Percentiles rank a stretch among this genome's conserved stretches.
These are phyloP conservation scores for Dichotomocladium elegans DNA, from an alignment of 371 early-diverging fungal species.

Conservation along the genomic window DNA sequence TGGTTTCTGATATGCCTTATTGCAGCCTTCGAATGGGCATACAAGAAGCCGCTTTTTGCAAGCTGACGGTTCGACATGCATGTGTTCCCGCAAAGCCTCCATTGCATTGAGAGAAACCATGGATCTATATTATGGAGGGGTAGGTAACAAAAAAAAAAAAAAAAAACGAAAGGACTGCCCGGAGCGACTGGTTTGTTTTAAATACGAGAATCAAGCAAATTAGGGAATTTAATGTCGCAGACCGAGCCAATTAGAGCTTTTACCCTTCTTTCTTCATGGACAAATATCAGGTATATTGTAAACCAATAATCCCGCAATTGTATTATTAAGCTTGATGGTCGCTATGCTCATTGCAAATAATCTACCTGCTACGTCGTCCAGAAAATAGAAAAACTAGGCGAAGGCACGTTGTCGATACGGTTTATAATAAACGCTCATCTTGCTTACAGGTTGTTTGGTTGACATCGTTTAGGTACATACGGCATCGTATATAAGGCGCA, in stretches of 20 bases:
- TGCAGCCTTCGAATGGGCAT: slow-evolving; percentile 29
- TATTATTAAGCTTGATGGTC: neutral
- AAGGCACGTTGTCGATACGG: slow-evolving; percentile 50
- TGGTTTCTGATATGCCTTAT: slow-evolving; percentile 51
- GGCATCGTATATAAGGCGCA: slow-evolving; percentile 98
- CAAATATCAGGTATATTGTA: slow-evolving; percentile 75
- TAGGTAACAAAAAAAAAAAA: slow-evolving; percentile 1
- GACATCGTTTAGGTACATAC: slow-evolving; percentile 74
- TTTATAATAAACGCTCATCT: too few species aligned
- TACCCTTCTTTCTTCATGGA: slow-evolving; percentile 48
- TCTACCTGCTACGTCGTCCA: slow-evolving; percentile 13
- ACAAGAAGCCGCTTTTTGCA: neutral
- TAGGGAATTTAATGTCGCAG: too few species aligned
- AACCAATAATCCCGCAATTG: too few species aligned
- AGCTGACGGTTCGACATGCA: too few species aligned
- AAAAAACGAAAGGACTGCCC: neutral
- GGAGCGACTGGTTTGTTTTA: too few species aligned
- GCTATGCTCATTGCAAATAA: neutral
- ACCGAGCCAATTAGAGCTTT: too few species aligned
- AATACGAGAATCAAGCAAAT: too few species aligned
- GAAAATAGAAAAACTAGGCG: slow-evolving; percentile 92
- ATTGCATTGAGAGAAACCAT: too few species aligned
- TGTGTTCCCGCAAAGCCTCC: too few species aligned
- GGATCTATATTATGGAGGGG: neutral
- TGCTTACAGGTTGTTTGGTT: too few species aligned